Evolutionary conservation across 2,329 filamentous ascomycete species (phyloP), one percentile per base, ranked within the genome.

Genomic region (Zymoseptoria pseudotritici): DNA sequence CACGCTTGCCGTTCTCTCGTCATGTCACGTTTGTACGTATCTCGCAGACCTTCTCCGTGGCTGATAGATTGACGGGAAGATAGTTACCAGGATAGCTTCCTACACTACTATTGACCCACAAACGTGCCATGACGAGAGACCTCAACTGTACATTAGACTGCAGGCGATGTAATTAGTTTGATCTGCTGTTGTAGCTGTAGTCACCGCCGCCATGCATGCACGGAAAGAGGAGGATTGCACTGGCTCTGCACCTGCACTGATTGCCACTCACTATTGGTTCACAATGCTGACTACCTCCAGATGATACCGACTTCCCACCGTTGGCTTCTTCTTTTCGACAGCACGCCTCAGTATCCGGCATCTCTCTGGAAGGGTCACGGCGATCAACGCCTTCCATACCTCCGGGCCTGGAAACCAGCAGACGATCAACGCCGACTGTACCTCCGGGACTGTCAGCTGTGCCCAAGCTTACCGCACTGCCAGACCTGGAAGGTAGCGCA

Each of bases 401-500:
- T 11, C 73, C 73, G 9, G 72, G 72, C n/a, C 69, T 74, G 57
- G 71, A 73, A 61, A 64, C 59, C 58, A 73, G 73, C 55, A 73
- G 76, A 42, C 73, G 75, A 22, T 70, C 76, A 13, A 79, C 77
- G 9, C 77, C 77, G 1, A 74, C 75, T 1, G 72, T 80, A 26
- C 78, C 78, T 11, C 78, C 78, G 19, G 77, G 78, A 4, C 74
- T 80, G 29, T 70, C 75, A 7, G 36, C 36, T n/a, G 36, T 46
- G 36, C 36, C 36, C 17, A 70, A 60, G 57, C 65, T 66, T 26
- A 65, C 59, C 22, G 67, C 64, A 8, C 56, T 70, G 29, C 67
- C 67, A 22, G 66, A 67, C 53, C 65, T 70, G 6, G 67, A 67
- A 49, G 71, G 71, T 4, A 58, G 49, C 2, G 53, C 63, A 46